These are phyloP conservation scores for Nidularia sp. DNA, from an alignment of 768 basidiomycete genomes.

Conservation along the genomic window DNA sequence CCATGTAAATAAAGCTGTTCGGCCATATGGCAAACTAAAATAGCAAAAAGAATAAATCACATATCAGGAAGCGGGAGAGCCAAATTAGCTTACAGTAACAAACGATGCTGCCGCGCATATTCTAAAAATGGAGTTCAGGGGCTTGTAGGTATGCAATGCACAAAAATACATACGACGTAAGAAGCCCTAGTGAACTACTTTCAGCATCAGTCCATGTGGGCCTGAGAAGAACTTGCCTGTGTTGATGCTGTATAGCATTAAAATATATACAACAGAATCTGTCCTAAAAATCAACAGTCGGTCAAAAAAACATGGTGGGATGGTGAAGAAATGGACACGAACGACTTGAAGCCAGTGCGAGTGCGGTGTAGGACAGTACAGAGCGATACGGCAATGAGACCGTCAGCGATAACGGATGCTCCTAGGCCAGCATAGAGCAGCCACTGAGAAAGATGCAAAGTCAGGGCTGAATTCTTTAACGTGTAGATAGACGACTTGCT, in stretches of 20 bases:
- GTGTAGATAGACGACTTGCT: slow-evolving; percentile 4
- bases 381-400: slow-evolving; percentile 22
- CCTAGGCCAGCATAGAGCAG: slow-evolving; percentile 9
- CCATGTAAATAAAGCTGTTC: slow-evolving; percentile 11
- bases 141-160: too few relatives aligned
- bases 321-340: background rate
- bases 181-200: slow-evolving; percentile 2
- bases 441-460: background rate
- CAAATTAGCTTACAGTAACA: slow-evolving; percentile 3
- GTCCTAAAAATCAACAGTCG: slow-evolving; percentile 14
- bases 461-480: background rate
- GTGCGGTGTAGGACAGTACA: slow-evolving; percentile 20
- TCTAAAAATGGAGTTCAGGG: background rate
- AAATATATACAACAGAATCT: slow-evolving; percentile 20
- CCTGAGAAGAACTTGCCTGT: slow-evolving; percentile 20
- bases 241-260: slow-evolving; percentile 27
- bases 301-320: background rate
- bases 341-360: slow-evolving; percentile 16
- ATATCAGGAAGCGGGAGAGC: too few relatives aligned
- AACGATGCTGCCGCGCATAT: slow-evolving; percentile 1
- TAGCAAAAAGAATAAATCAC: too few relatives aligned
- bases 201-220: background rate
- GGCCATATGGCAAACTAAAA: slow-evolving; percentile 7
- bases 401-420: slow-evolving; percentile 22
- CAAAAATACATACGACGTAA: slow-evolving; percentile 6